Percentiles rank a stretch among this genome's conserved stretches.
Conservation (phyloP, 2,329 filamentous ascomycete genomes). For the Botrytis fragariae region DNA sequence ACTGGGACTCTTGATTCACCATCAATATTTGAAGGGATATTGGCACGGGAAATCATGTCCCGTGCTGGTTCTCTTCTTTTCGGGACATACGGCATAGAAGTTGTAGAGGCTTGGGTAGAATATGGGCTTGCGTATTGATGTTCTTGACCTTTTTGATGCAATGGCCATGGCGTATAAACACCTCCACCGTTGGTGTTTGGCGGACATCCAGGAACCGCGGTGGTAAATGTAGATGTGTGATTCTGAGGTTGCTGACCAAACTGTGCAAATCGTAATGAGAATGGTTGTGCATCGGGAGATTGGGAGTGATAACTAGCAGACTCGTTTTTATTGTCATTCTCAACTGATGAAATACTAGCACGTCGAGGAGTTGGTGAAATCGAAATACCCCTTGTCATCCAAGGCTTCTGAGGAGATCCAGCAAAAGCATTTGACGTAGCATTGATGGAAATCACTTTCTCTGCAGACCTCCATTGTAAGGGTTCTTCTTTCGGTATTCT, state of each 20-base stretch:
- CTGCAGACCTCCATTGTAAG: neutral
- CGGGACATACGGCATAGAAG: neutral
- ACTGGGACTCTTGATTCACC: neutral
- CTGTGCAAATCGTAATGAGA: neutral
- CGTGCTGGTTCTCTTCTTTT: neutral
- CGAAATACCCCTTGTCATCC: neutral
- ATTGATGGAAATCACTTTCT: neutral
- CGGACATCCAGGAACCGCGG: neutral
- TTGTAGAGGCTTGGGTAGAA: neutral
- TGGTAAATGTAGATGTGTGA: neutral
- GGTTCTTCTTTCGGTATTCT: neutral
- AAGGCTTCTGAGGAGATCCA: constrained; percentile 1
- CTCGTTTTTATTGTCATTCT: neutral
- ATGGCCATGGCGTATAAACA: neutral
- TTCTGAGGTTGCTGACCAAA: neutral
- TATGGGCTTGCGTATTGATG: neutral
- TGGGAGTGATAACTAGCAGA: neutral
- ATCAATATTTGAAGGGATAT: neutral
- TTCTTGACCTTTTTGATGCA: neutral
- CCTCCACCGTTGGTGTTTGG: neutral
- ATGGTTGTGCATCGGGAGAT: neutral
- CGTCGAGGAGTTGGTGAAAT: constrained; percentile 1
- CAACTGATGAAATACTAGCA: neutral
- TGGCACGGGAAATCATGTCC: neutral
- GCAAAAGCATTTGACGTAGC: neutral